Conservation (phyloP, 75 land plant genomes). For the Sequoia sempervirens region DNA sequence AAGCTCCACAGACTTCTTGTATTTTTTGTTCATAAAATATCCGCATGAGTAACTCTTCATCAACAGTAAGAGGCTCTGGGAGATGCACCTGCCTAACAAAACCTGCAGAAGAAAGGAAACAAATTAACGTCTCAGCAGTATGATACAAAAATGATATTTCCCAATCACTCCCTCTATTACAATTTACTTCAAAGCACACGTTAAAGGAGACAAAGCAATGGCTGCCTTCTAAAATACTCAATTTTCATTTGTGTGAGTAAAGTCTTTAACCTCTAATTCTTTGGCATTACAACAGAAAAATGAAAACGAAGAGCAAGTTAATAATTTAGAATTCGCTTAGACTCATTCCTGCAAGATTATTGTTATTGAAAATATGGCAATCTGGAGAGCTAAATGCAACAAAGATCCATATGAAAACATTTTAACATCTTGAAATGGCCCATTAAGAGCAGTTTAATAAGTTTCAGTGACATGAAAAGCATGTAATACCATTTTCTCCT, state of each 20-base stretch:
- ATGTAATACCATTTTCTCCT: constrained; percentile 46
- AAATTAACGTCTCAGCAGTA: not conserved
- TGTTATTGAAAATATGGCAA: not conserved
- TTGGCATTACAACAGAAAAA: not conserved
- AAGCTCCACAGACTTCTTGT: constrained; percentile 92
- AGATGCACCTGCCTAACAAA: constrained; percentile 45
- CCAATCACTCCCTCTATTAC: not conserved
- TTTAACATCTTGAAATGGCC: not conserved
- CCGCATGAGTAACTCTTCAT: constrained; percentile 75
- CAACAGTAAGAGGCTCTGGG: constrained; percentile 67
- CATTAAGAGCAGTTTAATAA: not conserved
- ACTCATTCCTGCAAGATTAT: not conserved
- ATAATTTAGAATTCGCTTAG: not conserved
- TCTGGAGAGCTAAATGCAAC: not conserved
- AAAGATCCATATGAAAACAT: not conserved
- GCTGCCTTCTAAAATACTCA: not conserved
- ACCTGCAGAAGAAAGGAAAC: constrained; percentile 21
- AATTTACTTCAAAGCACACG: not conserved
- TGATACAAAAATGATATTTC: not conserved
- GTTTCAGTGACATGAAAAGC: not conserved
- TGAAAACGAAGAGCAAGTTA: not conserved
- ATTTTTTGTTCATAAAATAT: constrained; percentile 91
- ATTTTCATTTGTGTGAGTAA: not conserved
- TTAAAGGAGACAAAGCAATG: constrained; percentile 2
- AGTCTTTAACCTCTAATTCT: not conserved